A percentile compares a stretch with the other conserved stretches of the same genome.
phyloP scores from a whole-genome alignment of 768 basidiomycete genomes.

The Lactarius sanguifluus region DNA sequence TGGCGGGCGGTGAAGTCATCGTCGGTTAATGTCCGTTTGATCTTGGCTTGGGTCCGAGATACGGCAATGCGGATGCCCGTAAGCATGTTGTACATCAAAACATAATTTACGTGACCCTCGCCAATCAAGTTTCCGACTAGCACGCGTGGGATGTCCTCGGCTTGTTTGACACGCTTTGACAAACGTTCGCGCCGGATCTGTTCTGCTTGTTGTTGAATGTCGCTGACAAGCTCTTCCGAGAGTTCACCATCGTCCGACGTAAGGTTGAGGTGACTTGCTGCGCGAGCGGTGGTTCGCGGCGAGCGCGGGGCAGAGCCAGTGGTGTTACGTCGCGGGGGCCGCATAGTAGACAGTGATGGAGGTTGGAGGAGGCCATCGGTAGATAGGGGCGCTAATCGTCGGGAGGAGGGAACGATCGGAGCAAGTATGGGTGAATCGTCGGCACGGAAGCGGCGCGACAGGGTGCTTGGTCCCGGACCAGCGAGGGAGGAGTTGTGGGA shows the following conservation, averaged over 20 bases:
- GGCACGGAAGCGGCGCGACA: constrained; percentile 23
- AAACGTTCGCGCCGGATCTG: constrained; percentile 77
- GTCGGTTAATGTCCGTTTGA: constrained; percentile 76
- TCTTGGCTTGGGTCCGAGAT: constrained; percentile 95
- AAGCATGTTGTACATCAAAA: constrained; percentile 99
- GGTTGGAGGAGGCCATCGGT: constrained; percentile 56
- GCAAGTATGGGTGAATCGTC: constrained; percentile 33
- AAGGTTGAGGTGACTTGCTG: constrained; percentile 37
- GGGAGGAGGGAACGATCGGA: constrained; percentile 28
- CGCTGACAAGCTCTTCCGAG: constrained; percentile 62
- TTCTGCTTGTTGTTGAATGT: constrained; percentile 89
- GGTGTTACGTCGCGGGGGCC: constrained; percentile 65
- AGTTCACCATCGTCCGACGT: constrained; percentile 42
- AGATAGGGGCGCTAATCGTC: constrained; percentile 33
- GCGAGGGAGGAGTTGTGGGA: constrained; percentile 21
- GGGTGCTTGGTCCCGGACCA: constrained; percentile 27
- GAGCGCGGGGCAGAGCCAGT: constrained; percentile 49
- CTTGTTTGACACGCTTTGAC: constrained; percentile 66
- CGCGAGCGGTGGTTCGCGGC: constrained; percentile 23
- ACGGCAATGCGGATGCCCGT: constrained; percentile 97
- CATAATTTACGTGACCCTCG: constrained; percentile 98
- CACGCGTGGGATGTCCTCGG: constrained; percentile 40
- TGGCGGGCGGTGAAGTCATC: constrained; percentile 88
- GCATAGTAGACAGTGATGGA: constrained; percentile 38
- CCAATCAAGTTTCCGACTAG: constrained; percentile 94